These are phyloP conservation scores for Chenopodium formosanum DNA, from an alignment of 148 eudicot genomes.

Conservation along the genomic window DNA sequence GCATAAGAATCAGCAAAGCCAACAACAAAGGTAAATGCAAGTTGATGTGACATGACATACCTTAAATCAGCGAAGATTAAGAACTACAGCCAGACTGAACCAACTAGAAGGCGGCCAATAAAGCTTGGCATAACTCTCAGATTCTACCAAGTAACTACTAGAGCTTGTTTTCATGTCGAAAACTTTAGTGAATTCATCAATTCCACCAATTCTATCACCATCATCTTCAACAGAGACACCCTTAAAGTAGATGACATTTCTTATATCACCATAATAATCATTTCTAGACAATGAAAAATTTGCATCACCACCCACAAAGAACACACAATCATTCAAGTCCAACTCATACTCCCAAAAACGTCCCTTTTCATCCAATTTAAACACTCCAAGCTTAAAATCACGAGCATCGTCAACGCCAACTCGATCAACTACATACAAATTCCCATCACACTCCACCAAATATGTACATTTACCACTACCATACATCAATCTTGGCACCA, in stretches of 20 bases:
- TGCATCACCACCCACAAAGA: constrained; percentile 12
- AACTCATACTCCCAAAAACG: constrained; percentile 32
- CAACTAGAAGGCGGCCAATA: background rate
- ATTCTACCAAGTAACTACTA: background rate
- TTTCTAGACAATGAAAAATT: background rate
- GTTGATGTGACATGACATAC: background rate
- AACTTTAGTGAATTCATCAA: background rate
- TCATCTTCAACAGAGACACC: background rate
- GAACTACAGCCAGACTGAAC: background rate
- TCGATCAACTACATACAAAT: constrained; percentile 24
- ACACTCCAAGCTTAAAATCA: constrained; percentile 7
- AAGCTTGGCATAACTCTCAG: background rate
- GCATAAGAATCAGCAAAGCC: background rate
- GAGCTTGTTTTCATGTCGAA: background rate
- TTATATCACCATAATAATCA: background rate
- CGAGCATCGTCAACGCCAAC: background rate
- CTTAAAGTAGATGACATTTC: background rate
- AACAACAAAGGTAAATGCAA: background rate
- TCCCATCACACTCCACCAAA: constrained; percentile 23
- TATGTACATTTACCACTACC: constrained; percentile 1
- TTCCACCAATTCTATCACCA: background rate
- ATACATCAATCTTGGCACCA: constrained; percentile 23
- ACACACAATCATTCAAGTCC: constrained; percentile 15
- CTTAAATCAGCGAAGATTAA: background rate
- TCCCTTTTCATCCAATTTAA: constrained; percentile 30